Evolutionary conservation across 2,329 filamentous ascomycete genomes (phyloP).

Genomic region (Aspergillus pseudoglaucus): DNA sequence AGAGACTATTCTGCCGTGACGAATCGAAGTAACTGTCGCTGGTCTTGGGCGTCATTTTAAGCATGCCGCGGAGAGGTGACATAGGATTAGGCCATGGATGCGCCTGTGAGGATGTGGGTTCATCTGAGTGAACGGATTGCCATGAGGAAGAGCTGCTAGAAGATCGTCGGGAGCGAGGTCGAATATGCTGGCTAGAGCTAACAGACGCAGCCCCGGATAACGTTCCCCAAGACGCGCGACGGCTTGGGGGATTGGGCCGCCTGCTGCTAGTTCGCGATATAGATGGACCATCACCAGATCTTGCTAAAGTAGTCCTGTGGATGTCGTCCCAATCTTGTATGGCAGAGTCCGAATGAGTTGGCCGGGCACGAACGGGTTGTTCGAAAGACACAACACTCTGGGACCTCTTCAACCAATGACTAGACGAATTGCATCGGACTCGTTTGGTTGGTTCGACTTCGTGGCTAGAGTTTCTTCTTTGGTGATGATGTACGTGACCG

Average conservation of each 20-base stretch:
- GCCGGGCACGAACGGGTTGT: not conserved
- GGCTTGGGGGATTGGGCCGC: constrained; percentile 1
- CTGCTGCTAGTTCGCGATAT: constrained; percentile 2
- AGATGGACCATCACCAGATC: constrained; percentile 1
- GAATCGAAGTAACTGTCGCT: not conserved
- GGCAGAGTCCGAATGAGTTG: not conserved
- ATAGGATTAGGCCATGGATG: constrained; percentile 5
- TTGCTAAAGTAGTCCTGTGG: not conserved
- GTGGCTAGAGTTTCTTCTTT: constrained; percentile 24
- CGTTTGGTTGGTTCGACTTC: constrained; percentile 19
- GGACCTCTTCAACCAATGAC: constrained; percentile 9
- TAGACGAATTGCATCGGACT: constrained; percentile 1
- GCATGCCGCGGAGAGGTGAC: constrained; percentile 5
- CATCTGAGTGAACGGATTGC: not conserved
- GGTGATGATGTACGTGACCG: constrained; percentile 15
- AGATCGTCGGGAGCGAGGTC: constrained; percentile 3
- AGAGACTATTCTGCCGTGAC: not conserved
- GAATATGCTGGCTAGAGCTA: not conserved
- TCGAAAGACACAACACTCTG: constrained; percentile 14
- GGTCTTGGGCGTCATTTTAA: constrained; percentile 12
- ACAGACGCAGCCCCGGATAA: constrained; percentile 2
- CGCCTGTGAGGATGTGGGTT: not conserved
- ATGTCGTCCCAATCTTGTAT: not conserved
- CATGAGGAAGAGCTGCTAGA: not conserved
- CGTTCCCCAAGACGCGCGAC: constrained; percentile 6